Conservation (phyloP, 1,284 basidiomycete genomes). For the Thecaphora thlaspeos region DNA sequence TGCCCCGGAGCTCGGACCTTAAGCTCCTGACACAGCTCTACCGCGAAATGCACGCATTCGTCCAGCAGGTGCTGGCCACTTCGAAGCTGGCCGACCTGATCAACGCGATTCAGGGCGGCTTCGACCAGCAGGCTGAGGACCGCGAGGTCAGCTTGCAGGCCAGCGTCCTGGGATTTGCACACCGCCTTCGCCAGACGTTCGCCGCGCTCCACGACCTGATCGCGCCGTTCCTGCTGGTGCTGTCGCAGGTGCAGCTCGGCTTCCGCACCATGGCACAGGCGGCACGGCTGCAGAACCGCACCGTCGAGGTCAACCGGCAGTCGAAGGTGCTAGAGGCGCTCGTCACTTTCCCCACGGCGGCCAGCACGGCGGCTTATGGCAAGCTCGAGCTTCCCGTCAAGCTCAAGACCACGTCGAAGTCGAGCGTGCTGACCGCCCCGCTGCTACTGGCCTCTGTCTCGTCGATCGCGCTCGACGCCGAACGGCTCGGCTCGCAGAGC, state of each 20-base stretch:
- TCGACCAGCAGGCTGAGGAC: slow-evolving; percentile 25
- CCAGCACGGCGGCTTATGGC: slow-evolving; percentile 35
- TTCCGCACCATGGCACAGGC: slow-evolving; percentile 64
- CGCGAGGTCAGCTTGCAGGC: slow-evolving; percentile 56
- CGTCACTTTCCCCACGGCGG: slow-evolving; percentile 49
- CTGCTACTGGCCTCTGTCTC: slow-evolving; percentile 24
- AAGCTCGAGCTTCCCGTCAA: slow-evolving; percentile 34
- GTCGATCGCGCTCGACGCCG: slow-evolving; percentile 21
- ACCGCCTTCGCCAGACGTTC: slow-evolving; percentile 60
- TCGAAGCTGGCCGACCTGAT: slow-evolving; percentile 53
- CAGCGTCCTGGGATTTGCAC: slow-evolving; percentile 59
- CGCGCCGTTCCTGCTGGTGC: slow-evolving; percentile 66
- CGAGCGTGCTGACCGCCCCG: slow-evolving; percentile 38
- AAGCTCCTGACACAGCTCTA: slow-evolving; percentile 73
- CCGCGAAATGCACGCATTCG: slow-evolving; percentile 66
- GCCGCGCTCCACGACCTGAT: slow-evolving; percentile 68
- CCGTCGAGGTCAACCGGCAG: slow-evolving; percentile 18
- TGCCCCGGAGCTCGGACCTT: slow-evolving; percentile 60
- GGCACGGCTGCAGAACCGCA: slow-evolving; percentile 17
- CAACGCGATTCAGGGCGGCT: slow-evolving; percentile 6
- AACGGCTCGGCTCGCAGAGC: slow-evolving; percentile 8
- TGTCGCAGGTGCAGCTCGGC: slow-evolving; percentile 74
- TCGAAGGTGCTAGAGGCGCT: slow-evolving; percentile 41
- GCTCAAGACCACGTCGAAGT: slow-evolving; percentile 32
- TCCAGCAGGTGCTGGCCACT: slow-evolving; percentile 32